Evolutionary conservation across 2,329 filamentous ascomycete species (phyloP), one percentile per base, ranked within the genome.

Genomic region (Colletotrichum sp.): DNA sequence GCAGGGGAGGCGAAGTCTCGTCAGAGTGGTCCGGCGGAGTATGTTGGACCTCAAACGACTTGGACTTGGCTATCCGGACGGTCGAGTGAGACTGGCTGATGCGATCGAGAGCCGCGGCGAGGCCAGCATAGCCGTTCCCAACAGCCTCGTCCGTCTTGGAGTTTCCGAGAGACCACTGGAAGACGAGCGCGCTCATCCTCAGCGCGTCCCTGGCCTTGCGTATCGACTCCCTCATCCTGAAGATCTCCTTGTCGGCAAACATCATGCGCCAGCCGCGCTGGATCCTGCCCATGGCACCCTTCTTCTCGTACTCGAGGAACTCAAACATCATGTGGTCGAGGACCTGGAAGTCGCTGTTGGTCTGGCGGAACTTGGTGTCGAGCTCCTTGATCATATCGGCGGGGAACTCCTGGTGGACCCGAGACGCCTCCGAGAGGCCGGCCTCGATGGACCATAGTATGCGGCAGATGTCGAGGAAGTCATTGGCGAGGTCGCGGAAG

Each of bases 401-500:
- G 1, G 93, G 91, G 22, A 94, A 88, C 18, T 87, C 84, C 78
- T 90, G 89, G 18, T 86, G 84, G 24, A 86, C 87, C 55, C 87
- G 86, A 34, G 86, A 83, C 60, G 87, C 89, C 79, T 92, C 89
- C n/a, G 85, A 83, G 69, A 95, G 87, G 7, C 93, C 93, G 26
- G 91, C 89, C 82, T 94, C 92, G 77, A 94, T 92, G n/a, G 91
- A 90, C 87, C 92, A 93, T 57, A 95, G 86, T 57, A 92, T 90
- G 70, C 92, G 89, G 81, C 91, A 93, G 7, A 92, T 90, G 72
- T 94, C 92, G 74, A 95, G 88, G 80, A 94, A 94, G 78, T 93
- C 92, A 77, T 90, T 89, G 12, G 93, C 92, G 24, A 95, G 87
- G 30, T 87, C 84, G 75, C 90, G 89, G 81, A 93, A 91, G 36